phyloP scores from a whole-genome alignment of 768 basidiomycete species.

The Panellus pusillus region DNA sequence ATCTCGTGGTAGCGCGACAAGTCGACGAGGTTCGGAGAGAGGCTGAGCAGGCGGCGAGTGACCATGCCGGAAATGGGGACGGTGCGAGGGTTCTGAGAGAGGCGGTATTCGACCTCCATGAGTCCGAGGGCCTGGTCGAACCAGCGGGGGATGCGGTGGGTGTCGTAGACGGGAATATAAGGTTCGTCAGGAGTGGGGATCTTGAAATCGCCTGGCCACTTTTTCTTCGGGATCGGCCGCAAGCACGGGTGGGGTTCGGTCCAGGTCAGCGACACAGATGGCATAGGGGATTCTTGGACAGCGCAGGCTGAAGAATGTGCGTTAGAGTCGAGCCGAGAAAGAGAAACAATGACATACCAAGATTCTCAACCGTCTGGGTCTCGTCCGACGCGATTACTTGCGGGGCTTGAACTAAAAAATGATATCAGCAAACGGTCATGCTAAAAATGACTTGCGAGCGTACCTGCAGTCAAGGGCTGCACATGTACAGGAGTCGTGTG shows the following conservation, averaged over 20 bases:
- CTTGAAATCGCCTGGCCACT: neutral
- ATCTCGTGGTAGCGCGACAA: constrained; percentile 17
- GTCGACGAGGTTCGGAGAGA: constrained; percentile 11
- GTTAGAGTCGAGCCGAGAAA: neutral
- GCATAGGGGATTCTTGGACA: constrained; percentile 11
- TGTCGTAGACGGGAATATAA: neutral
- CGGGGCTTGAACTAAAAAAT: neutral
- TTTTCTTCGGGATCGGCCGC: neutral
- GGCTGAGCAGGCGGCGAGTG: constrained; percentile 18
- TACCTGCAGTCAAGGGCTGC: constrained; percentile 6
- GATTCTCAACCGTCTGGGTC: neutral
- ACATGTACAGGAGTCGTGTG: constrained; percentile 1
- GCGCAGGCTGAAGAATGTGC: neutral
- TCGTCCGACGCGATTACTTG: neutral
- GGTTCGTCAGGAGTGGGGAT: constrained; percentile 1
- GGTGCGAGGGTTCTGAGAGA: constrained; percentile 13
- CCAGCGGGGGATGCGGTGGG: constrained; percentile 11
- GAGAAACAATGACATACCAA: neutral
- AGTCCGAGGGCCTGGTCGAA: neutral
- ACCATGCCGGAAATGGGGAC: constrained; percentile 9
- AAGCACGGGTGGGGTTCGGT: constrained; percentile 9
- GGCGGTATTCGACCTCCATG: constrained; percentile 4
- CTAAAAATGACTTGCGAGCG: neutral
- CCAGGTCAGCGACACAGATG: constrained; percentile 7
- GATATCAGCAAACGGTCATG: neutral